Conservation (phyloP, 176 grass and related monocot species). For the Bolboschoenus planiculmis region DNA sequence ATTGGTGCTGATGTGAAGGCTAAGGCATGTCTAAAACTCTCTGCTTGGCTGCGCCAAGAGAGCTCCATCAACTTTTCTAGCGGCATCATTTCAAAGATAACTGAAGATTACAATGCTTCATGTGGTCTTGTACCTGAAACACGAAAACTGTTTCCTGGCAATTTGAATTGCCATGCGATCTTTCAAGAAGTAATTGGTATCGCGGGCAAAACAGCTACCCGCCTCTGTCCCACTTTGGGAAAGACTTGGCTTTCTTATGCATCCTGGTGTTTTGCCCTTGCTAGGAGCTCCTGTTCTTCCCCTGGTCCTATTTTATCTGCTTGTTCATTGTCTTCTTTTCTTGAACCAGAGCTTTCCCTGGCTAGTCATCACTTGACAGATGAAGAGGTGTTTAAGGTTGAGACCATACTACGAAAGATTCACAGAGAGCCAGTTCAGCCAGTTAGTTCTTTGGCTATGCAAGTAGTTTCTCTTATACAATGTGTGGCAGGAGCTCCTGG, state of each 20-base stretch:
- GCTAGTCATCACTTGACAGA: constrained; percentile 60
- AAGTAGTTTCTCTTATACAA: constrained; percentile 56
- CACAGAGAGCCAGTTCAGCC: constrained; percentile 21
- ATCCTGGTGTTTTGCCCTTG: constrained; percentile 84
- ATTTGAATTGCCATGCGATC: constrained; percentile 39
- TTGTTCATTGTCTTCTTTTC: constrained; percentile 50
- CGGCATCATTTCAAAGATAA: constrained; percentile 47
- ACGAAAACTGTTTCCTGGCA: constrained; percentile 29
- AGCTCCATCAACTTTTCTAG: constrained; percentile 34
- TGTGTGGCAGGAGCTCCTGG: constrained; percentile 56
- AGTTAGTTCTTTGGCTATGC: constrained; percentile 45
- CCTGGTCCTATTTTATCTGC: constrained; percentile 34
- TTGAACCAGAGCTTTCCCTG: constrained; percentile 60
- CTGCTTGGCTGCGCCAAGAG: constrained; percentile 63
- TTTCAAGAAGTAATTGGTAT: constrained; percentile 81
- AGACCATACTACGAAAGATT: constrained; percentile 49
- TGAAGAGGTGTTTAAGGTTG: constrained; percentile 56
- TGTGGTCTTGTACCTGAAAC: constrained; percentile 26
- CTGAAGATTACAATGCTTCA: constrained; percentile 46
- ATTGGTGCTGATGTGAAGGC: constrained; percentile 46
- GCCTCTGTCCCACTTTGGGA: constrained; percentile 71
- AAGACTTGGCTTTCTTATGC: constrained; percentile 96
- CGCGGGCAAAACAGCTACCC: constrained; percentile 51
- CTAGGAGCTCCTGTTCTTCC: constrained; percentile 43
- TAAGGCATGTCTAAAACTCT: constrained; percentile 94